Evolutionary conservation across 805 yeast species (phyloP).

Genomic region (Candida sithepensis): DNA sequence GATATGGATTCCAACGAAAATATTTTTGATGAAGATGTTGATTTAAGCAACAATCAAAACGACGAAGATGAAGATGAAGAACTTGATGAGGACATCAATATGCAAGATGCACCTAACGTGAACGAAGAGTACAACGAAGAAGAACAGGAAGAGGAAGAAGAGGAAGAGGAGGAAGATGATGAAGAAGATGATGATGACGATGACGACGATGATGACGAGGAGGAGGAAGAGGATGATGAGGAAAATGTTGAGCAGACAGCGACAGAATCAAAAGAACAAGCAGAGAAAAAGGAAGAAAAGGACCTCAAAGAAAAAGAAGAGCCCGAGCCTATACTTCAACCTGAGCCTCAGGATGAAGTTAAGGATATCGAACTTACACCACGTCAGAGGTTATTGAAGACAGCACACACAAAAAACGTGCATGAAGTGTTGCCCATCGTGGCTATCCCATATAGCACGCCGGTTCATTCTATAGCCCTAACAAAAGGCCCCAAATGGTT

Average conservation of each 20-base stretch:
- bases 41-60: constrained; percentile 13
- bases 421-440: constrained; percentile 80
- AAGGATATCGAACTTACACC: constrained; percentile 7
- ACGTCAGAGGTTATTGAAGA: constrained; percentile 30
- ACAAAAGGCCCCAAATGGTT: constrained; percentile 82
- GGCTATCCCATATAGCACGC: constrained; percentile 79
- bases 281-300: constrained; percentile 2
- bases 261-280: constrained; percentile 16
- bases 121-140: constrained; percentile 23
- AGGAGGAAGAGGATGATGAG: constrained; percentile 21
- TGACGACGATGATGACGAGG: constrained; percentile 20
- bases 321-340: too few relatives aligned
- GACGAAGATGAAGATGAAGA: constrained; percentile 14
- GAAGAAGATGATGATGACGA: constrained; percentile 26
- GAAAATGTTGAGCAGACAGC: constrained; percentile 18
- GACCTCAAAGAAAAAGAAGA: constrained; percentile 5
- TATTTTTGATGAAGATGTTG: constrained; percentile 26
- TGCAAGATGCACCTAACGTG: constrained; percentile 11
- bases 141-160: constrained; percentile 27
- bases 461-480: constrained; percentile 73
- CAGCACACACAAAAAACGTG: constrained; percentile 48
- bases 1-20: constrained; percentile 18
- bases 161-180: constrained; percentile 29
- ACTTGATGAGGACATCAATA: constrained; percentile 20
- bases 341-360: constrained; percentile 3